These are phyloP conservation scores for Penicillium bialowiezense DNA, from an alignment of 495 filamentous ascomycete species.

Conservation along the genomic window DNA sequence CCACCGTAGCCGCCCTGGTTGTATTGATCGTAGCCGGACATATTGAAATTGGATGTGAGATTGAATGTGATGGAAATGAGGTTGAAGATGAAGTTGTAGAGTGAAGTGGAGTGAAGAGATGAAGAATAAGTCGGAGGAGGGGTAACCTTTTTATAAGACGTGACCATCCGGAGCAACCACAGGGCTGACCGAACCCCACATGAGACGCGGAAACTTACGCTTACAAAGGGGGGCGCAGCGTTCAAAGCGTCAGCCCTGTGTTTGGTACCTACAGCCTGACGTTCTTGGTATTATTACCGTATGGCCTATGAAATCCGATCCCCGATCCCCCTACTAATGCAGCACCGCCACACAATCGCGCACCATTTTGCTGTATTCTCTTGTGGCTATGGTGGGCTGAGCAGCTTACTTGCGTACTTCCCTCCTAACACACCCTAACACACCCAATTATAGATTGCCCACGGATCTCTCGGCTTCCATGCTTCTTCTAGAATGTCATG, in stretches of 20 bases:
- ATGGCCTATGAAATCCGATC: too few species aligned
- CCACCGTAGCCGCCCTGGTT: conserved; percentile 30
- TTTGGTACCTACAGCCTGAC: too few species aligned
- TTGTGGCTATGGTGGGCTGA: conserved; percentile 6
- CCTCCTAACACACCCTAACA: too few species aligned
- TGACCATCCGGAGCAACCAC: conserved; percentile 11
- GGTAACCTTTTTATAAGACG: conserved; percentile 24
- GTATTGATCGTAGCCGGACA: conserved; percentile 43
- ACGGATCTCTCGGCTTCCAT: conserved; percentile 16
- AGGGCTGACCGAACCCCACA: conserved; percentile 31
- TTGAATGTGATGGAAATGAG: not conserved
- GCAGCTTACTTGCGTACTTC: too few species aligned
- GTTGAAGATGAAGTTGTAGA: conserved; percentile 1
- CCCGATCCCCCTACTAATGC: not conserved
- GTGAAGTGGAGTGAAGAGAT: conserved; percentile 10
- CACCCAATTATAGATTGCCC: not conserved
- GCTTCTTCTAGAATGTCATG: conserved; percentile 13
- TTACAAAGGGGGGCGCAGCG: conserved; percentile 16
- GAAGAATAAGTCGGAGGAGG: conserved; percentile 12
- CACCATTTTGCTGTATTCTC: not conserved
- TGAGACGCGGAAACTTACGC: conserved; percentile 16
- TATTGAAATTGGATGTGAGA: conserved; percentile 13
- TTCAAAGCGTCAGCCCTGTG: conserved; percentile 9
- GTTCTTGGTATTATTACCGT: too few species aligned
- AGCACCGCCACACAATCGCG: conserved; percentile 9